Evolutionary conservation across 192 early-diverging fungal genomes (phyloP), one percentile per base, ranked within the genome.

Genomic region (Gonapodya prolifera): DNA sequence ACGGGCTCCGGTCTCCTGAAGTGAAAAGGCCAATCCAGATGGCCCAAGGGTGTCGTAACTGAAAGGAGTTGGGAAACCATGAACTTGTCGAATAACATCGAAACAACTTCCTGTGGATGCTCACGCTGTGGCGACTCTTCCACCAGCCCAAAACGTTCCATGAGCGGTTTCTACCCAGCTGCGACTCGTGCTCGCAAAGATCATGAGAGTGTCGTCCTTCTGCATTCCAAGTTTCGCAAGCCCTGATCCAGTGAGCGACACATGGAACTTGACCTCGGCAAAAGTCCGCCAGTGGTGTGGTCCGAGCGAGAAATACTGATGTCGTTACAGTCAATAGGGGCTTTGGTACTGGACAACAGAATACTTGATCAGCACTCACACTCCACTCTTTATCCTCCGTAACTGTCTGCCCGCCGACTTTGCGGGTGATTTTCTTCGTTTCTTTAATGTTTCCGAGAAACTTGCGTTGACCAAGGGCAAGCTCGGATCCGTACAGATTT

Each of bases 21-120:
- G 90, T 8, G 95, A 94, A 79, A 92, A 94, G 74, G 86, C 71
- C 69, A 96, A 89, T 70, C 94, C 94, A 18, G 93, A 91, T 78
- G 91, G 91, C 33, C 94, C 95, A 34, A 96, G 86, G 35, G 94
- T 94, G 73, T 91, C 91, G 80, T 91, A 92, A 69, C 33, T 35
- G 33, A 74, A 69, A n/a, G 69, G 69, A 30, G 30, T 18, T 30
- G 29, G 2, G 74, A 76, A 32, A n/a, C n/a, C n/a, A n/a, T n/a
- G n/a, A n/a, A n/a, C n/a, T n/a, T 18, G 69, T 28, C 69, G 18
- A 69, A 69, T 69, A 69, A 28, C 69, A 69, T 34, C 34, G 78
- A 36, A 35, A 1, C 18, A 13, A 28, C 76, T n/a, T 13, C 35
- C 34, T 16, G 13, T 76, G 69, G 34, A 13, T 33, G 75, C 79